Base-by-base conservation (phyloP, 2,329 filamentous ascomycete genomes). In the Colletotrichum caudatum region DNA sequence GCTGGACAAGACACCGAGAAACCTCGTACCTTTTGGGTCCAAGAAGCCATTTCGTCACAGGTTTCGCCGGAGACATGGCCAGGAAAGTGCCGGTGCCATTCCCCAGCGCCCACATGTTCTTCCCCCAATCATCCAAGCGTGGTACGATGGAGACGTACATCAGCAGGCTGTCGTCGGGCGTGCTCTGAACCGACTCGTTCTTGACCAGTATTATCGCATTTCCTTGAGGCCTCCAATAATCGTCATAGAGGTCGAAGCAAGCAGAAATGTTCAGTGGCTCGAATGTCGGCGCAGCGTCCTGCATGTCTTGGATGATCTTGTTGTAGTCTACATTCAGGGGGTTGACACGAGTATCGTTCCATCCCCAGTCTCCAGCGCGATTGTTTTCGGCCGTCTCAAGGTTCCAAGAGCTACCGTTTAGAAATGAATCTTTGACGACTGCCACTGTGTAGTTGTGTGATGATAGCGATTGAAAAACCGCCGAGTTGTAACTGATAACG, bases 101-200 rank as follows among this genome's bases (percentile, higher is more conserved):
- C 4, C 64, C 56, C 4, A 66, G 26, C 41, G 64, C 64, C 56
- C 56, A 66, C 56, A 66, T 66, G 56, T 66, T 66, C 35, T 66
- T 66, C 1, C 29, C 44, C 64, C 56, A 66, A 11, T 66, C 46
- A 14, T 66, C 64, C 1, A 33, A 53, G 2, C 64, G 64, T 39
- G 64, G 64, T 5, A 66, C 56, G 16, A 66, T 44, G n/a, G 64
- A 66, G 16, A 66, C 64, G n/a, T 61, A 66, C 46, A 66, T 53
- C 9, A 66, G 18, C 11, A 66, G 56, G 41, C 64, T 66, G 14
- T 63, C 35, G 4, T 63, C 35, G 14, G 46, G 48, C 14, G 60
- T 35, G 18, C 9, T 63, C 35, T 63, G 64, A 26, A 61, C 35
- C 3, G 56, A 51, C 20, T 66, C n/a, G 18, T 61, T 66, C 46